Base-by-base conservation (phyloP, 768 basidiomycete species). In the Lentinula detonsa region DNA sequence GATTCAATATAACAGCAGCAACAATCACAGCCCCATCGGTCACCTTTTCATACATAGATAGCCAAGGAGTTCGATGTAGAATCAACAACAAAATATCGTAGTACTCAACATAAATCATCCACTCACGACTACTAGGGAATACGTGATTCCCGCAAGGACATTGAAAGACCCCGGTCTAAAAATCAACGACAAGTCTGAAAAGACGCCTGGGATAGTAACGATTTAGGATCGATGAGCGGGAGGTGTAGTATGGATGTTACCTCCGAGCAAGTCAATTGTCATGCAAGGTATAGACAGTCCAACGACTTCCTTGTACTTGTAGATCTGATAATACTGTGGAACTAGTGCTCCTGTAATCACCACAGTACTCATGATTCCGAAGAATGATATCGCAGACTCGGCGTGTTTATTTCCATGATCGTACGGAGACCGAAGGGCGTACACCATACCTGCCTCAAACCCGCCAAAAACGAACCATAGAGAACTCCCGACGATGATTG, bases 251-350 rank as follows among this genome's bases (percentile, higher is more conserved):
- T 13, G 15, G 51, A 79, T 54, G 28, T 75, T 66, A 28, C 82
- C 85, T 34, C 90, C 91, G 8, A 84, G 68, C 58, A 86, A 76
- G 67, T 94, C 91, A 55, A 93, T 77, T 8, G 72, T 64, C 75
- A 93, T 85, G 74, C 93, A 92, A 6, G 76, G 46, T 48, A 88
- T 73, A 0, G 86, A 89, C 56, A 94, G 84, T 7, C 91, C 91
- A 23, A 82, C 67, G 42, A 88, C 86, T 64, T 85, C 81, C 63
- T 76, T 76, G 65, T 78, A 76, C 63, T 81, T 81, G 72, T 81
- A 87, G 49, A 93, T 92, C 68, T 92, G 89, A 70, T 79, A 84
- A 66, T 87, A 93, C 70, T 93, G 91, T 0, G 91, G 76, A 37
- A 77, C 66, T 18, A 81, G 66, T 1, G 71, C 81, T 11, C 79